Evolutionary conservation across 2,329 filamentous ascomycete species (phyloP), one percentile per base, ranked within the genome.

Genomic region (Westerdykella aurantiaca): DNA sequence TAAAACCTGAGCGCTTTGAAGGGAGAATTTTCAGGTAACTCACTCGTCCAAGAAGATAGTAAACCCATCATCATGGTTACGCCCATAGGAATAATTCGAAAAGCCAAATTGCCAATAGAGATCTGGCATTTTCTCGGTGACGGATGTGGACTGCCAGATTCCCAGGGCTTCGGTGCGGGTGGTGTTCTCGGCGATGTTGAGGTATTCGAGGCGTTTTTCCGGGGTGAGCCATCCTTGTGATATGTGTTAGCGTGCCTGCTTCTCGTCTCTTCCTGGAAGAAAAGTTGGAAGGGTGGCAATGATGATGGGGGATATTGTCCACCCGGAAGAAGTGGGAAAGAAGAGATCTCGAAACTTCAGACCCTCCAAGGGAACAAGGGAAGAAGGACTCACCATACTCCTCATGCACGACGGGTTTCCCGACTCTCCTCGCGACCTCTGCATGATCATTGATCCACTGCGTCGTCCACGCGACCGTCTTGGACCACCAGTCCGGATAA

Each of bases 81-180:
- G 67, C 0, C 77, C 76, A 33, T 76, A 78, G 3, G 74, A 77
- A 51, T 71, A 79, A 0, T 65, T 66, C 4, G 67, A 70, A 49
- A 64, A 78, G 0, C 77, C 77, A 49, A 68, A 79, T 48, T 80
- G 77, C 77, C 77, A 80, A 61, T 72, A 80, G 69, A 78, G 67
- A 47, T 78, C 75, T 2, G 72, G 62, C 56, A 80, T 66, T 50
- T 72, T 70, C 53, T 75, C 69, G 43, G 72, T 61, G 6, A 75
- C 50, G 12, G 63, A 67, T 5, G 75, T 75, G 18, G 66, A 63
- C 58, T 79, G 77, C 76, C 76, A 79, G 25, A 65, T 60, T 10
- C 69, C 67, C 2, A 78, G 46, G 1, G 74, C 75, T 40, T 98
- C 68, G 0, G 69, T 41, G 0, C 77, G 57, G 0, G 73, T 73